Percentiles rank a stretch among this genome's conserved stretches.
These are phyloP conservation scores for Carex myosuroides DNA, from an alignment of 176 grass and related monocot genomes.

Conservation along the genomic window DNA sequence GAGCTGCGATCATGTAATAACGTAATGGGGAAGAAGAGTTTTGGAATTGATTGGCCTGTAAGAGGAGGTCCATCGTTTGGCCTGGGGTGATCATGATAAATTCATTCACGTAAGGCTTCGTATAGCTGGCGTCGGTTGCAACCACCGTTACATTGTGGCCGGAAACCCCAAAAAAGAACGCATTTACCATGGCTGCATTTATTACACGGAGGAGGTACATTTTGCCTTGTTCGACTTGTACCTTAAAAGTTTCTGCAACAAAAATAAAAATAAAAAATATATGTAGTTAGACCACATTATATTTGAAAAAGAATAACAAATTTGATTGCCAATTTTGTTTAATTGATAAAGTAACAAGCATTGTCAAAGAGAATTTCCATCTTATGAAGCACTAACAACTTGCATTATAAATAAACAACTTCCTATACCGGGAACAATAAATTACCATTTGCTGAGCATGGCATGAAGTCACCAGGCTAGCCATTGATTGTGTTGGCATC, in stretches of 20 bases:
- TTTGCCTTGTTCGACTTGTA: constrained; percentile 43
- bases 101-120: constrained; percentile 49
- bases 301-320: too few relatives aligned
- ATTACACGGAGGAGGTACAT: constrained; percentile 46
- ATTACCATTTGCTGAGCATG: too few relatives aligned
- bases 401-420: too few relatives aligned
- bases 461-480: too few relatives aligned
- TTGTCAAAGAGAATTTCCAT: too few relatives aligned
- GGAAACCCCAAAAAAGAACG: constrained; percentile 66
- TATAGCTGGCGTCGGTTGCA: constrained; percentile 62
- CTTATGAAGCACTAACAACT: too few relatives aligned
- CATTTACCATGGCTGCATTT: constrained; percentile 56
- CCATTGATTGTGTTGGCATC: neutral
- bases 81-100: constrained; percentile 67
- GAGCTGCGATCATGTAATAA: constrained; percentile 20
- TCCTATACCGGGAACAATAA: too few relatives aligned
- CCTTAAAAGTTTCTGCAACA: constrained; percentile 14
- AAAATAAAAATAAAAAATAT: neutral
- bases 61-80: constrained; percentile 71
- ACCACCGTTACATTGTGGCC: constrained; percentile 72
- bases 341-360: too few relatives aligned
- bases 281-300: too few relatives aligned
- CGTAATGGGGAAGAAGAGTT: constrained; percentile 18
- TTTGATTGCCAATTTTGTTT: too few relatives aligned
- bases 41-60: constrained; percentile 20